Evolutionary conservation across 495 filamentous ascomycete genomes (phyloP), one percentile per base, ranked within the genome.

Genomic region (Platismatia glauca): DNA sequence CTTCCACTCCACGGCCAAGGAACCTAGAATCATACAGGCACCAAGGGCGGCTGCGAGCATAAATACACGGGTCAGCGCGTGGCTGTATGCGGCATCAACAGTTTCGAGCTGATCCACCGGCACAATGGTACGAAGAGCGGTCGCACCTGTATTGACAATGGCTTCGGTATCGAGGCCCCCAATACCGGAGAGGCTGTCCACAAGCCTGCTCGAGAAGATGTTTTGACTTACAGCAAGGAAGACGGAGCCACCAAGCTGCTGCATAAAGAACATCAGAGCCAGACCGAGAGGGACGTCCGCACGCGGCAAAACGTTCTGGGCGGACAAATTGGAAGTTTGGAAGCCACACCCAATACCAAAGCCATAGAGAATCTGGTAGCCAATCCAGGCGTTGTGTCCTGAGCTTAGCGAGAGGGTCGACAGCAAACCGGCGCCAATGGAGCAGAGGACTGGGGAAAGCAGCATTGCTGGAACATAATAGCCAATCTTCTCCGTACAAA

Each of bases 381-480:
- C 72, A 44, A 77, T 68, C 71, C 74, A 75, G 4, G 66, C 52
- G 11, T 57, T 59, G 4, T 68, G 60, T 7, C 64, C 56, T 2
- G 75, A 72, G 59, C 34, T 65, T 0, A 67, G 62, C 18, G 38
- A 34, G 33, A 71, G 67, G 4, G 66, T 70, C 22, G 74, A 71
- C 15, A 79, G 55, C 3, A 81, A 58, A 0, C 78, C 73, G 1
- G 66, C 58, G 11, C 71, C 76, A 33, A 78, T 61, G 24, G 73
- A 64, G 33, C 66, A 61, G 15, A 77, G 60, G 12, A 69, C 27
- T 2, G 70, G 66, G 16, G 66, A 64, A 22, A 67, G 44, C 2
- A 76, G 66, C 67, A 76, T 72, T 48, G 68, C 70, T 0, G 76
- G 76, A 11, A 68, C 70, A 62, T 79, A 79, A 63, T 76, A 76